Evolutionary conservation across 225 moss, liverwort and hornwort genomes (phyloP).

Genomic region (Asterella californica): DNA sequence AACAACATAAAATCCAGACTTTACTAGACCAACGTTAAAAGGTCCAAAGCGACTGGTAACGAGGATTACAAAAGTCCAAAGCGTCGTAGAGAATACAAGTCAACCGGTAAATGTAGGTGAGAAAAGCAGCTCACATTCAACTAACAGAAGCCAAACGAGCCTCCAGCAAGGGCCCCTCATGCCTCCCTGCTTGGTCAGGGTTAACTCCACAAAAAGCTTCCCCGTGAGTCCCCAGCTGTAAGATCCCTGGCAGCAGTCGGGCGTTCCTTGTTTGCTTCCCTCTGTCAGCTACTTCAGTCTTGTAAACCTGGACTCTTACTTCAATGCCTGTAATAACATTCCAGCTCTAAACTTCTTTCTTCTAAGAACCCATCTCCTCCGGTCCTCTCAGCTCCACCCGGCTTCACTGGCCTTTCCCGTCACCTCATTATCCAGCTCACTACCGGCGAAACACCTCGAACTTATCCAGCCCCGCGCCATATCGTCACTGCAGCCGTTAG

Average conservation of each 20-base stretch:
- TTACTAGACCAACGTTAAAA: too few species aligned
- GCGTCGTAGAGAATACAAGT: too few species aligned
- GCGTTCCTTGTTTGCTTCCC: background rate
- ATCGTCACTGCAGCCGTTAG: background rate
- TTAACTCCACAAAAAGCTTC: background rate
- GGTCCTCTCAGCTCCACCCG: background rate
- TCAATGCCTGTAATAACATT: background rate
- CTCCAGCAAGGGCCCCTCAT: constrained; percentile 29
- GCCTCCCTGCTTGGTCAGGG: constrained; percentile 12
- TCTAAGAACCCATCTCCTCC: background rate
- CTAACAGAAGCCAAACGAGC: constrained; percentile 18
- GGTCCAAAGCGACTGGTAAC: too few species aligned
- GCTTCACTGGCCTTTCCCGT: background rate
- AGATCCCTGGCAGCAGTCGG: background rate
- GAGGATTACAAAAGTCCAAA: background rate
- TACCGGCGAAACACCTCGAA: background rate
- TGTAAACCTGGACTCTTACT: background rate
- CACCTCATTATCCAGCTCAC: background rate
- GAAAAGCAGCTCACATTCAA: constrained; percentile 23
- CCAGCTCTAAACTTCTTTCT: background rate
- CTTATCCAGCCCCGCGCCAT: background rate
- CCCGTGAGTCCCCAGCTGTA: background rate
- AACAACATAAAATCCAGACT: background rate
- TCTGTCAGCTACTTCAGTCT: background rate
- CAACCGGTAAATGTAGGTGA: background rate